Evolutionary conservation across 352 stramenopile genomes (phyloP).

Genomic region (Phytophthora vignae): DNA sequence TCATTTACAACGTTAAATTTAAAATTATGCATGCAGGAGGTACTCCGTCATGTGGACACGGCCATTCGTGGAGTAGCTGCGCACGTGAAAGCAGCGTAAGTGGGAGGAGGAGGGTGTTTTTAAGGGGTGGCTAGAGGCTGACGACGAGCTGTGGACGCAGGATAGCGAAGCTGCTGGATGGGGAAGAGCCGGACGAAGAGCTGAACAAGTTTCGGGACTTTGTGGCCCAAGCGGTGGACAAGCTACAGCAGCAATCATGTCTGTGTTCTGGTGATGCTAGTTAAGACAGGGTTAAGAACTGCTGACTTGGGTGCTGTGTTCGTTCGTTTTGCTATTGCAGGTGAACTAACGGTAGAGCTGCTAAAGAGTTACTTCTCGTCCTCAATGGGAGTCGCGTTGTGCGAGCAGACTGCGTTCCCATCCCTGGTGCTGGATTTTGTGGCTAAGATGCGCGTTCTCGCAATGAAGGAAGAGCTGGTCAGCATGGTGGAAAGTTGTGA

Average conservation of each 20-base stretch:
- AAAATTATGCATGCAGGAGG: conserved; percentile 37
- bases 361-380: conserved; percentile 68
- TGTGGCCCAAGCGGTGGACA: conserved; percentile 49
- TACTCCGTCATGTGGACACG: conserved; percentile 64
- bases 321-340: conserved; percentile 21
- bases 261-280: conserved; percentile 15
- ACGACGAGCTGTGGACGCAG: conserved; percentile 31
- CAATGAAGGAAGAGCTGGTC: conserved; percentile 57
- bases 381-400: conserved; percentile 47
- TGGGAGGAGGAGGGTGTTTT: background rate
- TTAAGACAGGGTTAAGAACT: background rate
- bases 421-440: conserved; percentile 76
- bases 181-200: conserved; percentile 42
- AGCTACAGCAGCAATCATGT: conserved; percentile 58
- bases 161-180: conserved; percentile 56
- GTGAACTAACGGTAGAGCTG: conserved; percentile 40
- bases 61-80: conserved; percentile 56
- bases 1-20: conserved; percentile 4
- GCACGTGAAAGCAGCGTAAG: conserved; percentile 63
- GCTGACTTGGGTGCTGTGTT: background rate
- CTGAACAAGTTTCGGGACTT: conserved; percentile 53
- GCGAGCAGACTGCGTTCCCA: conserved; percentile 75
- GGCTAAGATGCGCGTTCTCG: conserved; percentile 54
- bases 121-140: background rate
- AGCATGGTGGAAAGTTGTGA: conserved; percentile 20